A percentile compares a stretch with the other conserved stretches of the same genome.
Conservation (phyloP, 2,329 filamentous ascomycete genomes). For the Venturia asperata region DNA sequence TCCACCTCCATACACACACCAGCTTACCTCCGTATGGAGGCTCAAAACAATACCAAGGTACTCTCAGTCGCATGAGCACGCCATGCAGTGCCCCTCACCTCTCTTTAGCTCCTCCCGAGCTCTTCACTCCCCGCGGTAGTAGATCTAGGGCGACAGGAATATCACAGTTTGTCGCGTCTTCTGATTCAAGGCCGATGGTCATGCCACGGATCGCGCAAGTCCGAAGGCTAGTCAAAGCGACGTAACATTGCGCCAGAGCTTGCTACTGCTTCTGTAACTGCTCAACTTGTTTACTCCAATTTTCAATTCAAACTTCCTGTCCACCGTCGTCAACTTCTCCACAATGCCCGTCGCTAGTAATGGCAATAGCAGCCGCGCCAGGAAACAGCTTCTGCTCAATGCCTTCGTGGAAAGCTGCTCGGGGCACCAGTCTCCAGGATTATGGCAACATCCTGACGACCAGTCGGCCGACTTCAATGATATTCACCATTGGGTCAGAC, state of each 20-base stretch:
- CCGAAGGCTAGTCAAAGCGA: not conserved
- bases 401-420: constrained; percentile 38
- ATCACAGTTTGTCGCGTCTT: not conserved
- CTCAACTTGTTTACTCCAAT: not conserved
- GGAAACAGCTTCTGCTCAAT: constrained; percentile 37
- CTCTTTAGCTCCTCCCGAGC: not conserved
- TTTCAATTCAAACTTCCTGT: not conserved
- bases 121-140: not conserved
- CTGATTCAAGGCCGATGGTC: not conserved
- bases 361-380: constrained; percentile 21
- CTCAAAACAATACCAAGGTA: not conserved
- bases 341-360: not conserved
- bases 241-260: not conserved
- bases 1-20: constrained; percentile 12
- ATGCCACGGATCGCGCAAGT: not conserved
- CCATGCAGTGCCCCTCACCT: not conserved
- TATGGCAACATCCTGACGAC: constrained; percentile 60
- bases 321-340: not conserved
- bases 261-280: not conserved
- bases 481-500: constrained; percentile 46
- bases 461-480: constrained; percentile 50
- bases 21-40: not conserved
- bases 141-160: not conserved
- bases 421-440: constrained; percentile 42
- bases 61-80: not conserved